Base-by-base conservation (phyloP, 352 stramenopile species). In the Phytophthora foliorum region DNA sequence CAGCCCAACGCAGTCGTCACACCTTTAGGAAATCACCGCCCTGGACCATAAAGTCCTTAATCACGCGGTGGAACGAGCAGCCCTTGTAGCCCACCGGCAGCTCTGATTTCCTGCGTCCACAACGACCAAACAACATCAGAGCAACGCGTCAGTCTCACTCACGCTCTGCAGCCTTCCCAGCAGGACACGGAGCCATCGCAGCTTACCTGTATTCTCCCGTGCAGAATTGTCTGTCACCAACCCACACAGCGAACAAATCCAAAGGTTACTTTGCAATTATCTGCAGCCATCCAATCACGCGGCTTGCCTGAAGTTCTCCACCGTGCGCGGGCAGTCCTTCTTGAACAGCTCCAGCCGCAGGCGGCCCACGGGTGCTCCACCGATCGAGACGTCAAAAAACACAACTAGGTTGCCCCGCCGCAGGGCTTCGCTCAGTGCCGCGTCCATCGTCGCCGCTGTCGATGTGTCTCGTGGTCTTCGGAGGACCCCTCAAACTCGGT, bases 331-430 rank as follows among this genome's bases (percentile, higher is more conserved):
- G 34, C 92, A 98, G 63, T 97, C 89, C 80, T 98, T 97, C 74
- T 98, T 97, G 57, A 98, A 99, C 41, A 99, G 82, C 87, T 99
- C 96, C 61, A 99, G 83, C 59, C 98, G 98, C 69, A 99, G 86
- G 21, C 95, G 74, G 27, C 97, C 97, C 32, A 95, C 82, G 4
- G 92, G 89, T 24, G 87, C 89, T 25, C 85, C 86, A 14, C 92
- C 93, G 51, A 99, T 90, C 10, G 83, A 84, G 31, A 99, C 68
- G 77, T 99, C 97, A 41, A 99, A 96, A 81, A 99, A 99, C 34
- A 99, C 97, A 14, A 99, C 96, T 11, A 80, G 81, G 74, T 99
- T 98, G 29, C 97, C 97, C 42, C 92, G 74, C 67, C 95, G 88
- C 62, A 98, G 86, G 27, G 95, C 95, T 63, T 98, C 94, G 52